Evolutionary conservation across 2,329 filamentous ascomycete species (phyloP).

Genomic region (Cladosporium sp.): DNA sequence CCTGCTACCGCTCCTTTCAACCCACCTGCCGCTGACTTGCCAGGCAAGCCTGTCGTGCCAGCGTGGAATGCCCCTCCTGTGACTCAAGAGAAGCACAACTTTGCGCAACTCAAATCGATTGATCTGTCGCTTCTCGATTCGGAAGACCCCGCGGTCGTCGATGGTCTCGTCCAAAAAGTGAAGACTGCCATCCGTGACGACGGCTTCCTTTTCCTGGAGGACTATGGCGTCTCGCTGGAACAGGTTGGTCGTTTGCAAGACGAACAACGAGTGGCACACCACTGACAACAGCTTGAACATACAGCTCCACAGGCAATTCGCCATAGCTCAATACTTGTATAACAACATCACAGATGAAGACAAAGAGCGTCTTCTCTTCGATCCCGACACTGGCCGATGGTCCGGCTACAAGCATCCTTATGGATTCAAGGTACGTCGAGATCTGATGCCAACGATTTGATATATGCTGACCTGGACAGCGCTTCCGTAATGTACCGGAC

Average conservation of each 20-base stretch:
- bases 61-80: constrained; percentile 43
- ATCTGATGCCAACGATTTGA: background rate
- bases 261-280: background rate
- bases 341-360: constrained; percentile 53
- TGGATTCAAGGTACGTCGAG: constrained; percentile 39
- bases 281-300: background rate
- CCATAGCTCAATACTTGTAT: constrained; percentile 53
- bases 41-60: constrained; percentile 44
- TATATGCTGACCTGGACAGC: constrained; percentile 24
- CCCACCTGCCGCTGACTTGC: constrained; percentile 41
- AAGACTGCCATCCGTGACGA: constrained; percentile 38
- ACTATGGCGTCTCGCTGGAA: constrained; percentile 53
- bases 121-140: constrained; percentile 37
- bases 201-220: constrained; percentile 47
- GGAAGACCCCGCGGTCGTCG: constrained; percentile 40
- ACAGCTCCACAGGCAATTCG: constrained; percentile 52
- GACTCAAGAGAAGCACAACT: constrained; percentile 47
- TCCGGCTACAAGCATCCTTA: constrained; percentile 54
- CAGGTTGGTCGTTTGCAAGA: constrained; percentile 26
- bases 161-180: constrained; percentile 44
- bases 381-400: constrained; percentile 51
- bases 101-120: constrained; percentile 39
- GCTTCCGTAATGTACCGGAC: constrained; percentile 46
- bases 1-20: constrained; percentile 43
- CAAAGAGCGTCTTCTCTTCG: constrained; percentile 50